phyloP scores from a whole-genome alignment of 345 rosid genomes.

The Citrus medica region DNA sequence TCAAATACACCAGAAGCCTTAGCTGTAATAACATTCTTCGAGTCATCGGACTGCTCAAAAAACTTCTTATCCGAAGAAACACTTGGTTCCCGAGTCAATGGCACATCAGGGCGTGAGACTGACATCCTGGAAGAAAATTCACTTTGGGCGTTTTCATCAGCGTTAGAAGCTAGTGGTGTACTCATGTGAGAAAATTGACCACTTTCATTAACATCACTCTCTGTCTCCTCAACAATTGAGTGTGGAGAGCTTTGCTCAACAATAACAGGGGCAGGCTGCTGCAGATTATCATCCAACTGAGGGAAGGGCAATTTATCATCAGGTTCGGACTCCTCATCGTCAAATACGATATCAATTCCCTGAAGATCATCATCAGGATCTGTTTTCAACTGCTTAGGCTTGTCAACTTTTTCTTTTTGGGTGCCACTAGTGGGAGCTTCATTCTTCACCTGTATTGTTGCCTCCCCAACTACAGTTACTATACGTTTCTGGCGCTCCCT shows the following conservation, averaged over 20 bases:
- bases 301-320: constrained; percentile 88
- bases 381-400: constrained; percentile 74
- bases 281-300: constrained; percentile 86
- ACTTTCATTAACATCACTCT: constrained; percentile 70
- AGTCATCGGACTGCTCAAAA: constrained; percentile 71
- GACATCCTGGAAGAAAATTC: constrained; percentile 95
- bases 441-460: constrained; percentile 50
- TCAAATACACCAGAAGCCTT: constrained; percentile 44
- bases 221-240: constrained; percentile 93
- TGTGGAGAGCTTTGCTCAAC: constrained; percentile 81
- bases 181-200: constrained; percentile 66
- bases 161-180: constrained; percentile 62
- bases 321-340: constrained; percentile 88
- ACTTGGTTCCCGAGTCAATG: constrained; percentile 74
- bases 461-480: constrained; percentile 65
- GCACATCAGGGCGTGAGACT: constrained; percentile 60
- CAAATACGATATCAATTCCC: constrained; percentile 93
- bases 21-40: constrained; percentile 43
- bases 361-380: constrained; percentile 94
- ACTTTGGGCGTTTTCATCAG: constrained; percentile 74
- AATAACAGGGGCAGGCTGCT: constrained; percentile 66
- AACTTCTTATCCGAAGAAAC: constrained; percentile 76
- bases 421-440: constrained; percentile 38
- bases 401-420: constrained; percentile 52
- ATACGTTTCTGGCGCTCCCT: constrained; percentile 81